Base-by-base conservation (phyloP, 768 basidiomycete genomes). In the Xerocomellus chrysenteron region DNA sequence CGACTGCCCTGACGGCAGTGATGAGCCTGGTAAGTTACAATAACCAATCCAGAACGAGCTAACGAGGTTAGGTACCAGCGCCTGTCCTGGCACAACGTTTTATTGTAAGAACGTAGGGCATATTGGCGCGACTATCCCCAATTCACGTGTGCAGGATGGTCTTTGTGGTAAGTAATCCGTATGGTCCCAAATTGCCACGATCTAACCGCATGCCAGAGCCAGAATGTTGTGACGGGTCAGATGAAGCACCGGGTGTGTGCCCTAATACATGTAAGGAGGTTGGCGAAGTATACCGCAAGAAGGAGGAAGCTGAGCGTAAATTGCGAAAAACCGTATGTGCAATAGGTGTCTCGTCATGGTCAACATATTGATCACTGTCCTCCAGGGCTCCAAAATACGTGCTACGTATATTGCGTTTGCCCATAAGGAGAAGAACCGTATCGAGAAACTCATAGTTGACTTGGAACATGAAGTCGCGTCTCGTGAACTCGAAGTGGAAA, bases 161-260 rank as follows among this genome's bases (percentile, higher is more conserved):
- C 79, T 98, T 26, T 99, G 96, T 70, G 94, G 94, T 93, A 67
- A 19, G 88, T 76, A 12, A 28, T 39, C 4, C 13, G n/a, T 19
- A 17, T 17, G 14, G 1, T 19, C 6, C 41, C 13, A 41, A 30
- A 14, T 11, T 19, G 30, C 1, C 33, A 21, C 33, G 36, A 30
- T 48, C 63, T 73, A 41, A 75, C 46, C 21, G 5, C 12, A 12
- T 16, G 4, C 19, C 61, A 97, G 96, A 99, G 69, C 80, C 82
- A 1, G 84, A 92, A 68, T 99, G 96, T 65, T 99, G 96, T 66
- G 96, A 99, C 63, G 96, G 96, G 13, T 93, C 94, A 0, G 96
- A 99, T 72, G 97, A 99, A 74, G 80, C 77, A 26, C 72, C 82
- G 11, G 93, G 93, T 17, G 78, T 88, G 16, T 99, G 97, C 70